Conservation (phyloP, 1,284 basidiomycete species). For the Leccinum griseonigrum region DNA sequence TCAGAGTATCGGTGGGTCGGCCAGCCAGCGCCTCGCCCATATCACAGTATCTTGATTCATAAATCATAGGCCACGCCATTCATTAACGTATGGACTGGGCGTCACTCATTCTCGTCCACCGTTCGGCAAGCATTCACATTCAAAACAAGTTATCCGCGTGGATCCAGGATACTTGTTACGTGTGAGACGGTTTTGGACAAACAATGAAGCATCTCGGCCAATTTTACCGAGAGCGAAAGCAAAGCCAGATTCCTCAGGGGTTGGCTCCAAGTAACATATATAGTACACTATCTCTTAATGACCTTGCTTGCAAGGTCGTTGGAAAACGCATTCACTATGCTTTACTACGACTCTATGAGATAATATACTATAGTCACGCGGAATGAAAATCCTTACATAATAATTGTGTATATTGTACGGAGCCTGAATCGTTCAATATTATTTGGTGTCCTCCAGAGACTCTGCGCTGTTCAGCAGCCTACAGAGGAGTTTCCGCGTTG, state of each 20-base stretch:
- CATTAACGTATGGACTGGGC: conserved; percentile 88
- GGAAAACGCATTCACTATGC: too few species aligned
- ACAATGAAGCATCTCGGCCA: conserved; percentile 66
- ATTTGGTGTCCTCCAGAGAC: conserved; percentile 1
- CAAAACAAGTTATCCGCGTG: conserved; percentile 77
- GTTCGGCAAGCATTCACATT: conserved; percentile 55
- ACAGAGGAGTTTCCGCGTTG: not conserved
- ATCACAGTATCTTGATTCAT: not conserved
- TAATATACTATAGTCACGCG: not conserved
- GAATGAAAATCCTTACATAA: not conserved
- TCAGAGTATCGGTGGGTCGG: conserved; percentile 83
- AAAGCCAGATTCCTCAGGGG: not conserved
- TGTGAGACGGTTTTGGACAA: conserved; percentile 69
- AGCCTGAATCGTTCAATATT: not conserved
- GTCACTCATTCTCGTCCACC: conserved; percentile 79
- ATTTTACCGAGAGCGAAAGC: conserved; percentile 60
- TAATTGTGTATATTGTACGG: too few species aligned
- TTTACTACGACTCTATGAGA: too few species aligned
- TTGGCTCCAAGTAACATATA: conserved; percentile 6
- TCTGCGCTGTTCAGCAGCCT: not conserved
- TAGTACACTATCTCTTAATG: too few species aligned
- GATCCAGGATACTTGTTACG: conserved; percentile 70
- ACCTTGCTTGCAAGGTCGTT: too few species aligned
- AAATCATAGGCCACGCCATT: conserved; percentile 75
- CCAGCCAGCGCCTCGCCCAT: not conserved